Conservation (phyloP, 345 rosid genomes). For the Moricandia moricandioides region DNA sequence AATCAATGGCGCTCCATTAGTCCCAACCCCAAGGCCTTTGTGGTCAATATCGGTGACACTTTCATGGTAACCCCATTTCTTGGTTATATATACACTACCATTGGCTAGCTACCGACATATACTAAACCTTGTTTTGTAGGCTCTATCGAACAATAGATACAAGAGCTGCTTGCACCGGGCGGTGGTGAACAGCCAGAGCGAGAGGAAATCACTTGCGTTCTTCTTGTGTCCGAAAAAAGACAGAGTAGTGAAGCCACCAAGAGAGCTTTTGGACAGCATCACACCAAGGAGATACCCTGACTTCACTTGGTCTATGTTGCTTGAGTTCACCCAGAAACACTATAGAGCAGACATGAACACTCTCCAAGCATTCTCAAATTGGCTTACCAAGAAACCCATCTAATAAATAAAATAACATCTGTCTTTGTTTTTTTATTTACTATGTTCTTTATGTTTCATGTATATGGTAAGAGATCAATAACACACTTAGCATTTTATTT, state of each 20-base stretch:
- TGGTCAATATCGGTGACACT: conserved; percentile 97
- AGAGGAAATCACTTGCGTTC: conserved; percentile 95
- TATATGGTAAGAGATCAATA: conserved; percentile 17
- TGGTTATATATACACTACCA: neutral
- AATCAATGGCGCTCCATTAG: conserved; percentile 72
- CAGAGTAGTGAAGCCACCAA: conserved; percentile 75
- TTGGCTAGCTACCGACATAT: neutral
- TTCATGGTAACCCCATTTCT: conserved; percentile 63
- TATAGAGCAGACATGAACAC: conserved; percentile 93
- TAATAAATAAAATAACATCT: neutral
- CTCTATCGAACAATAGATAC: conserved; percentile 79
- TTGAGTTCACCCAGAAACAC: conserved; percentile 81
- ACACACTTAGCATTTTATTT: neutral
- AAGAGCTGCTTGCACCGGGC: conserved; percentile 96
- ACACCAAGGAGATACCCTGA: conserved; percentile 75
- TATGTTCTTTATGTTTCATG: conserved; percentile 7
- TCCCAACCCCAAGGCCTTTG: conserved; percentile 80
- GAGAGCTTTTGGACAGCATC: conserved; percentile 50
- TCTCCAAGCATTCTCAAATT: conserved; percentile 57
- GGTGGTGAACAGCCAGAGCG: conserved; percentile 72
- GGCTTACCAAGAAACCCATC: conserved; percentile 37
- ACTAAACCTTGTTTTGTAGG: conserved; percentile 44
- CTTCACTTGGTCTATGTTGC: conserved; percentile 79
- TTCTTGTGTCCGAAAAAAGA: conserved; percentile 83
- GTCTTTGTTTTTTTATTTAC: conserved; percentile 8